These are phyloP conservation scores for Gracilaria caudata DNA, from an alignment of 23 red algal genomes.

Conservation along the genomic window DNA sequence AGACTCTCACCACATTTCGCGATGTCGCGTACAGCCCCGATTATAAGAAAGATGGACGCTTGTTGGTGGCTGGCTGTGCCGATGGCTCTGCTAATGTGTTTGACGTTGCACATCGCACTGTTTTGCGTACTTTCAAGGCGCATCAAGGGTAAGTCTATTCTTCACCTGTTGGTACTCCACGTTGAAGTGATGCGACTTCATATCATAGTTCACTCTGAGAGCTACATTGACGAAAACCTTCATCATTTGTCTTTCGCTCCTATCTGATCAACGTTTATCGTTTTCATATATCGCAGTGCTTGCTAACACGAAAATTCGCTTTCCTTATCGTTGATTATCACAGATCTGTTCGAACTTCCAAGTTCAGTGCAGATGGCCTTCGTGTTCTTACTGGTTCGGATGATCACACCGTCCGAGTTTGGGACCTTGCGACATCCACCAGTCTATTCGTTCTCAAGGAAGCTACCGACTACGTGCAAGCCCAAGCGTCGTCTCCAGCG, in stretches of 20 bases:
- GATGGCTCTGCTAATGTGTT: constrained; percentile 76
- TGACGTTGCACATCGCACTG: constrained; percentile 65
- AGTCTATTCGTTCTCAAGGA: constrained; percentile 62
- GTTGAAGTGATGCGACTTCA: constrained; percentile 61
- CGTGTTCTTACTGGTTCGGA: constrained; percentile 90
- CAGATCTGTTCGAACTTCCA: constrained; percentile 73
- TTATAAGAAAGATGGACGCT: constrained; percentile 82
- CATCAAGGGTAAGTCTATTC: constrained; percentile 84
- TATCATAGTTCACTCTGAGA: constrained; percentile 87
- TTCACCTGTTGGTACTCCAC: neutral
- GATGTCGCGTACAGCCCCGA: constrained; percentile 68
- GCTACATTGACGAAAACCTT: constrained; percentile 65
- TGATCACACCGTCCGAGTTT: constrained; percentile 83
- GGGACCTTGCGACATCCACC: constrained; percentile 82
- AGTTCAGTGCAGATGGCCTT: constrained; percentile 86
- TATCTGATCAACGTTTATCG: constrained; percentile 66
- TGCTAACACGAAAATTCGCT: neutral
- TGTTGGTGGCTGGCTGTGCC: constrained; percentile 86
- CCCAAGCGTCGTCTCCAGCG: constrained; percentile 73
- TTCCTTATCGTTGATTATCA: neutral
- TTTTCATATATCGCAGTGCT: neutral
- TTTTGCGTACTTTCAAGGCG: constrained; percentile 73
- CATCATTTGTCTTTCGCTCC: constrained; percentile 84
- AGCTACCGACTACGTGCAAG: constrained; percentile 82
- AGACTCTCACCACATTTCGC: constrained; percentile 65